phyloP scores from a whole-genome alignment of 768 basidiomycete genomes.

The Crepidotus variabilis region DNA sequence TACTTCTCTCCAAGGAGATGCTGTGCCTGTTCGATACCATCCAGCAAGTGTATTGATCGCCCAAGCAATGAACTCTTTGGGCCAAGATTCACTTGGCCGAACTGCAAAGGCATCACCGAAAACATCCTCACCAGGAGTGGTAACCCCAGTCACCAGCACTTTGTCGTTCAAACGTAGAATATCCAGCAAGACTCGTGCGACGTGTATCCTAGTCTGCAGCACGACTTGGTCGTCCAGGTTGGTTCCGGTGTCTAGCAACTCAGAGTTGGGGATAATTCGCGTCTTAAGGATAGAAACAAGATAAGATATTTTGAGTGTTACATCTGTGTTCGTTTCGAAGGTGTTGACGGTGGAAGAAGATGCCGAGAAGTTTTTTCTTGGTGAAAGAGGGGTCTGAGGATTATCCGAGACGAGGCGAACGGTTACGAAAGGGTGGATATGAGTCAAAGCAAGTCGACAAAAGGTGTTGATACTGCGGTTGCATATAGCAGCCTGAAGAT shows the following conservation, averaged over 20 bases:
- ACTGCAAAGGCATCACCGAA: constrained; percentile 9
- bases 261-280: constrained; percentile 47
- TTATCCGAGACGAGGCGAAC: constrained; percentile 5
- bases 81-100: background rate
- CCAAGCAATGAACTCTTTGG: constrained; percentile 16
- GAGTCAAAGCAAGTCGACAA: constrained; percentile 31
- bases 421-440: constrained; percentile 24
- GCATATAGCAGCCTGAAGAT: constrained; percentile 43
- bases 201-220: constrained; percentile 31
- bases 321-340: background rate
- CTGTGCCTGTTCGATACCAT: constrained; percentile 17
- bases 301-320: constrained; percentile 21
- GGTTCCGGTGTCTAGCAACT: constrained; percentile 27
- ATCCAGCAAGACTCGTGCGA: constrained; percentile 43
- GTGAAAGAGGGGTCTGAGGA: background rate
- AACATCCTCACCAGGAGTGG: constrained; percentile 15
- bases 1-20: constrained; percentile 16
- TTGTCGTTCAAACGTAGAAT: constrained; percentile 16
- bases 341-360: constrained; percentile 1
- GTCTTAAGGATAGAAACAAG: constrained; percentile 36
- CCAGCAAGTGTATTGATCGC: constrained; percentile 12
- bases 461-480: constrained; percentile 40
- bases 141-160: background rate
- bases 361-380: background rate
- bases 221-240: constrained; percentile 12